Evolutionary conservation across 192 early-diverging fungal species (phyloP).

Genomic region (Spizellomyces punctatus): DNA sequence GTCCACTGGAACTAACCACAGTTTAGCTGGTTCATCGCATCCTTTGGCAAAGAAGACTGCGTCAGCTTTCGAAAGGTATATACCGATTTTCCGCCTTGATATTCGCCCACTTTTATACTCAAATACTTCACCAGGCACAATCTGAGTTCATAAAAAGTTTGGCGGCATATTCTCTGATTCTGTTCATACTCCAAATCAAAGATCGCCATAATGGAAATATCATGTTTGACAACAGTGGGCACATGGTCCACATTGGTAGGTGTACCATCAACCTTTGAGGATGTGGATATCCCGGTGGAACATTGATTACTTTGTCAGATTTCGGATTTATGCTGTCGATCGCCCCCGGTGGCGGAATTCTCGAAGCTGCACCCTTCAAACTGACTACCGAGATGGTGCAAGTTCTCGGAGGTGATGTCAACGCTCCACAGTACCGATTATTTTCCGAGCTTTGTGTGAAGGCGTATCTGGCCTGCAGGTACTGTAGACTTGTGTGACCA

Average conservation of each 20-base stretch:
- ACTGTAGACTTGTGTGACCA: not conserved
- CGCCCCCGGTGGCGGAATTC: constrained; percentile 94
- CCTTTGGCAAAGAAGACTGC: constrained; percentile 88
- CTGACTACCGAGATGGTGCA: constrained; percentile 95
- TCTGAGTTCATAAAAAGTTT: constrained; percentile 93
- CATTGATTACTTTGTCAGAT: constrained; percentile 54
- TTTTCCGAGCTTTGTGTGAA: constrained; percentile 92
- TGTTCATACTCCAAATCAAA: constrained; percentile 96
- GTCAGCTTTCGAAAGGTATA: constrained; percentile 77
- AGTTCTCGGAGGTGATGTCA: constrained; percentile 90
- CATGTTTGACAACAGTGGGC: constrained; percentile 96
- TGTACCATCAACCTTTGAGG: not conserved
- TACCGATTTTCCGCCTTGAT: not conserved
- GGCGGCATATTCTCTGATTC: constrained; percentile 93
- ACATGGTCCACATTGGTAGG: constrained; percentile 93
- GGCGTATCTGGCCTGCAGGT: constrained; percentile 83
- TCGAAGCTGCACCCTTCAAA: constrained; percentile 98
- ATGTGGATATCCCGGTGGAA: not conserved
- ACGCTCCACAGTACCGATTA: constrained; percentile 78
- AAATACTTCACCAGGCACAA: constrained; percentile 60
- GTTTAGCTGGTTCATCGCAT: constrained; percentile 85
- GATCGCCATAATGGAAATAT: constrained; percentile 99
- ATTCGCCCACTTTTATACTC: not conserved
- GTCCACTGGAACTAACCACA: not conserved
- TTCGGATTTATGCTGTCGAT: constrained; percentile 99